Evolutionary conservation across 345 rosid genomes (phyloP).

Genomic region (Geranium rotundifolium): DNA sequence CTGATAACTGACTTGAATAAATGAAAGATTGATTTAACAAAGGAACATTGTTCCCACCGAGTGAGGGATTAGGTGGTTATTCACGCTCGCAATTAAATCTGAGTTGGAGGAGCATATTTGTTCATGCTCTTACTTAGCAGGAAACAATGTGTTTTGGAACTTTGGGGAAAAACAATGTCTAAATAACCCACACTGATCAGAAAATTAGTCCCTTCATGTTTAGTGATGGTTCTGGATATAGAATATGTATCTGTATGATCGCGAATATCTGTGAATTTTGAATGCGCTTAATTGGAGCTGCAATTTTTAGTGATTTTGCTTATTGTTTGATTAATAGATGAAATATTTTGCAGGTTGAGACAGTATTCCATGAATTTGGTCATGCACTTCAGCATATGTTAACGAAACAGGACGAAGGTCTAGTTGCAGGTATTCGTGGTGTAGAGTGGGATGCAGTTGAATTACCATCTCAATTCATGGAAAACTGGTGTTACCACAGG

Average conservation of each 20-base stretch:
- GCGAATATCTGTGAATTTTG: background rate
- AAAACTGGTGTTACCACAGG: constrained; percentile 98
- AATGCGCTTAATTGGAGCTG: background rate
- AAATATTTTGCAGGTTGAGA: constrained; percentile 54
- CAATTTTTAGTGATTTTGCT: background rate
- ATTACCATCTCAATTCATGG: constrained; percentile 96
- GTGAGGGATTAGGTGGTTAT: too few species aligned
- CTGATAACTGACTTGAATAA: background rate
- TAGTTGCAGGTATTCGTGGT: constrained; percentile 78
- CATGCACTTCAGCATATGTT: constrained; percentile 97
- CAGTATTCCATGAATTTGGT: constrained; percentile 96
- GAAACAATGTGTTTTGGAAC: background rate
- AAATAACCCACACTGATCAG: background rate
- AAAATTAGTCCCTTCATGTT: background rate
- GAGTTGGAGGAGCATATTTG: background rate
- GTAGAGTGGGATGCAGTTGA: constrained; percentile 97
- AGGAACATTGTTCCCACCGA: too few species aligned
- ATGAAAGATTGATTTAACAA: background rate
- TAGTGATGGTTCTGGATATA: background rate
- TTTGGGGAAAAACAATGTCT: background rate
- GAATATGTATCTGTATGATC: background rate
- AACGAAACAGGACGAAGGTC: constrained; percentile 79
- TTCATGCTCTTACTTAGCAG: background rate
- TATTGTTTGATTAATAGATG: background rate
- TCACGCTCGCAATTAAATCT: background rate